Percentiles rank a stretch among this genome's conserved stretches.
Conservation (phyloP, 2,329 filamentous ascomycete genomes). For the Sphaceloma murrayae region DNA sequence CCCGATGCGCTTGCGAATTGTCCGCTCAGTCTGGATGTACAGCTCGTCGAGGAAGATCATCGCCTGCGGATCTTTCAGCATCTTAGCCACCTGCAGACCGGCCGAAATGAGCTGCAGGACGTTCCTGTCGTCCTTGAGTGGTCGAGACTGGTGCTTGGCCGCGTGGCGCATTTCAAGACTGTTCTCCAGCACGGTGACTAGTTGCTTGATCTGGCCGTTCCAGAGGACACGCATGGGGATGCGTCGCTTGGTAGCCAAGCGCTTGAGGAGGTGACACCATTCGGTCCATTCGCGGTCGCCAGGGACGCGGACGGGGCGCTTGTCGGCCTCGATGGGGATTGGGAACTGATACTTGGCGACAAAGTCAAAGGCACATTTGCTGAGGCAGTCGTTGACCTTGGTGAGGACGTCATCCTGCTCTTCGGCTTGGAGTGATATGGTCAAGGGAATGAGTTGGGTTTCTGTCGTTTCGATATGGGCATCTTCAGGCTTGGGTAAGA, state of each 20-base stretch:
- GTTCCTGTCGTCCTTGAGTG: conserved; percentile 79
- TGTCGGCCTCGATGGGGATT: conserved; percentile 72
- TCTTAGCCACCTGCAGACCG: conserved; percentile 78
- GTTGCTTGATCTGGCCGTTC: conserved; percentile 80
- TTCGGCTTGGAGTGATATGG: conserved; percentile 70
- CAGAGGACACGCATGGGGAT: conserved; percentile 77
- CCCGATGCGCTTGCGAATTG: conserved; percentile 10
- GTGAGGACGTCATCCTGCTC: conserved; percentile 75
- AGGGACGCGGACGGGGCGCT: conserved; percentile 63
- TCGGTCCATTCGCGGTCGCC: conserved; percentile 82
- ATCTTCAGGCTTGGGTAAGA: conserved; percentile 61
- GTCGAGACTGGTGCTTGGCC: conserved; percentile 71
- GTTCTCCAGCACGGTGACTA: conserved; percentile 81
- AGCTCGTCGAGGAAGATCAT: conserved; percentile 75
- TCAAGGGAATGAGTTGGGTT: conserved; percentile 69
- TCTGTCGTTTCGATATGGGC: conserved; percentile 67
- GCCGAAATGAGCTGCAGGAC: conserved; percentile 80
- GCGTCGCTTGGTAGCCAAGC: conserved; percentile 73
- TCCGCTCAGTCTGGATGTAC: conserved; percentile 65
- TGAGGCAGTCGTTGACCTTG: conserved; percentile 74
- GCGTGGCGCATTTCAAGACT: conserved; percentile 81
- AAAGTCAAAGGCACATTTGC: conserved; percentile 81
- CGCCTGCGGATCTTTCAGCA: conserved; percentile 71
- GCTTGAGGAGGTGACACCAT: conserved; percentile 81
- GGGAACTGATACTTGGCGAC: conserved; percentile 87